Percentiles rank a stretch among this genome's conserved stretches.
Conservation (phyloP, 2,329 filamentous ascomycete species). For the Penicillium sp. region DNA sequence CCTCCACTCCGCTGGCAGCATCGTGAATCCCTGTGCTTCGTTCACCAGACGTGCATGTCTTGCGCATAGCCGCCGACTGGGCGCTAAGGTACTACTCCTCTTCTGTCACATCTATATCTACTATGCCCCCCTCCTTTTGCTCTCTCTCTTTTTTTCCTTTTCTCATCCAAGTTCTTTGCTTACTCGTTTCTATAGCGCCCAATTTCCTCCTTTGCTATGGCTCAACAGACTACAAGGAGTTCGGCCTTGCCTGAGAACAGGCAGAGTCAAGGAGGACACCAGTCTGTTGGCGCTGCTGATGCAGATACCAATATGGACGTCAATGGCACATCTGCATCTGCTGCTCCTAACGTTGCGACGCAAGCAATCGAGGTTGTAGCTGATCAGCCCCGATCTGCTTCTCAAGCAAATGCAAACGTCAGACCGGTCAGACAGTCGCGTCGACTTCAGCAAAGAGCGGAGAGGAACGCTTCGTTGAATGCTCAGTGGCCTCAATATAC, state of each 20-base stretch:
- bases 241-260: not conserved
- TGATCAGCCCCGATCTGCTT: not conserved
- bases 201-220: constrained; percentile 2
- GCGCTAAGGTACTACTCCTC: not conserved
- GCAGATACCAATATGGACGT: not conserved
- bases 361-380: not conserved
- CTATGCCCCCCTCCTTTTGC: not conserved
- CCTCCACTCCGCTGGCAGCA: not conserved
- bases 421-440: not conserved
- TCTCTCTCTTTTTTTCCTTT: not conserved
- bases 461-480: not conserved
- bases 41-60: not conserved
- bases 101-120: not conserved
- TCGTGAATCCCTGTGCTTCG: not conserved
- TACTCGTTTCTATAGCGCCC: not conserved
- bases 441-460: not conserved
- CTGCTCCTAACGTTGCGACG: not conserved
- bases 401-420: not conserved
- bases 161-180: not conserved
- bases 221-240: constrained; percentile 9
- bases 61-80: not conserved
- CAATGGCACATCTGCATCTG: not conserved
- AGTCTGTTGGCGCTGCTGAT: not conserved
- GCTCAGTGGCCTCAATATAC: not conserved
- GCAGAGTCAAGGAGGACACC: not conserved